phyloP scores from a whole-genome alignment of 495 filamentous ascomycete genomes.

The Tuber magnatum region DNA sequence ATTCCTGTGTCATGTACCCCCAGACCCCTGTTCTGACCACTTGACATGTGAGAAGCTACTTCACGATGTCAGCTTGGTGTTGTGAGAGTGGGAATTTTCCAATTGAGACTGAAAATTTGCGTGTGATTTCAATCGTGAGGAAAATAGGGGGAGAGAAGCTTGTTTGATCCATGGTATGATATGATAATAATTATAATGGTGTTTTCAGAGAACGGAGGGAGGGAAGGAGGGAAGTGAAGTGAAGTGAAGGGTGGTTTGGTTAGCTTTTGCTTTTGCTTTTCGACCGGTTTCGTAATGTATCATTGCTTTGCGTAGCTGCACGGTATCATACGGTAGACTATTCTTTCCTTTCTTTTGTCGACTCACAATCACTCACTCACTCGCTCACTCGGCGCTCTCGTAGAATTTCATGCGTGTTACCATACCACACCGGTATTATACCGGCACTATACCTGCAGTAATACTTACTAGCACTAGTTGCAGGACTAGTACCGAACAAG shows the following conservation, averaged over 20 bases:
- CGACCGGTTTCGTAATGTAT: background rate
- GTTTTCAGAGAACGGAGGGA: background rate
- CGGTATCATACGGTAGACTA: background rate
- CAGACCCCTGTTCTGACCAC: too few relatives aligned
- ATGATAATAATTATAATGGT: too few relatives aligned
- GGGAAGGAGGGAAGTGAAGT: background rate
- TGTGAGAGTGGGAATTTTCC: too few relatives aligned
- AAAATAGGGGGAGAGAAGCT: too few relatives aligned
- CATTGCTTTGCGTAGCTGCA: background rate
- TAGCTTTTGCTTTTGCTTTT: background rate
- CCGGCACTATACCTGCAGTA: too few relatives aligned
- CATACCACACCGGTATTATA: too few relatives aligned
- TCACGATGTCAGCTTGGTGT: too few relatives aligned
- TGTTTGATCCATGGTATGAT: background rate
- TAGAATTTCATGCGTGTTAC: background rate
- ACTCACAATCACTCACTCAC: background rate
- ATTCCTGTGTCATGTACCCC: too few relatives aligned
- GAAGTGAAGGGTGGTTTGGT: background rate
- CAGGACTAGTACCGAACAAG: background rate
- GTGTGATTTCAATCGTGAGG: too few relatives aligned
- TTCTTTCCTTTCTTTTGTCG: background rate
- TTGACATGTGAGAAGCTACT: too few relatives aligned
- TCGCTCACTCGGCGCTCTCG: background rate
- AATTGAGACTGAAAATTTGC: too few relatives aligned
- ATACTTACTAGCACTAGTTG: background rate